These are phyloP conservation scores for Eucommia ulmoides DNA, from an alignment of 257 asterid species.

Conservation along the genomic window DNA sequence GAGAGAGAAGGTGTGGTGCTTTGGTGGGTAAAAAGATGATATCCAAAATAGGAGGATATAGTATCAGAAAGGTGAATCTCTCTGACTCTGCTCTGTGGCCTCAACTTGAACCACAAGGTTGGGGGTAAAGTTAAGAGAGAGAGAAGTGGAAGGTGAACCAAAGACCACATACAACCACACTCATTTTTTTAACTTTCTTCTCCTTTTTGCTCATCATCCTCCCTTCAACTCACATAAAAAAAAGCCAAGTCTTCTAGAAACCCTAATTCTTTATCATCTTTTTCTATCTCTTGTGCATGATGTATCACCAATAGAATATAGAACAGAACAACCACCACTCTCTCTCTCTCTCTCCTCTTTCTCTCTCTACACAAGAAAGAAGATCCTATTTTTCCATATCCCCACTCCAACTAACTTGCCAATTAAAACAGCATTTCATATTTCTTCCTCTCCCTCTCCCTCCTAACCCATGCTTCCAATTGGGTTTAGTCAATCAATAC, in stretches of 20 bases:
- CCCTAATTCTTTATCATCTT: slow-evolving; percentile 10
- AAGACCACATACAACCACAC: slow-evolving; percentile 1
- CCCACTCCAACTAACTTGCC: slow-evolving; percentile 32
- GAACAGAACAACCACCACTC: slow-evolving; percentile 26
- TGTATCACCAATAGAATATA: slow-evolving; percentile 30
- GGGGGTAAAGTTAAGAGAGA: slow-evolving; percentile 4
- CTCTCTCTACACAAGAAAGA: slow-evolving; percentile 14
- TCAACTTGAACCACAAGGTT: slow-evolving; percentile 51
- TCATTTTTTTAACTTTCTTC: slow-evolving; percentile 18
- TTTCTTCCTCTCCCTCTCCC: too few relatives aligned
- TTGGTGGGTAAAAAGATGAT: slow-evolving; percentile 23
- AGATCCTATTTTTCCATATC: slow-evolving; percentile 12
- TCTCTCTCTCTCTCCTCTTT: too few relatives aligned
- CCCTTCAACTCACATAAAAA: slow-evolving; percentile 28
- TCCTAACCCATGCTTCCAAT: too few relatives aligned
- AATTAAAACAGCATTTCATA: too few relatives aligned
- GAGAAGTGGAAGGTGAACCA: slow-evolving; percentile 12
- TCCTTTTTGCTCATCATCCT: slow-evolving; percentile 6
- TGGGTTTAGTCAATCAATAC: too few relatives aligned
- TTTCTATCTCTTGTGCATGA: slow-evolving; percentile 15
- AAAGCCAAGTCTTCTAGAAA: slow-evolving; percentile 79
- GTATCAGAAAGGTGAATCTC: slow-evolving; percentile 17
- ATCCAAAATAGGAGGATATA: not conserved
- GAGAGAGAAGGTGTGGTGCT: slow-evolving; percentile 6
- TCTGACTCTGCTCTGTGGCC: slow-evolving; percentile 19